Evolutionary conservation across 768 basidiomycete genomes (phyloP), one percentile per base, ranked within the genome.

Genomic region (Collybia sordida): DNA sequence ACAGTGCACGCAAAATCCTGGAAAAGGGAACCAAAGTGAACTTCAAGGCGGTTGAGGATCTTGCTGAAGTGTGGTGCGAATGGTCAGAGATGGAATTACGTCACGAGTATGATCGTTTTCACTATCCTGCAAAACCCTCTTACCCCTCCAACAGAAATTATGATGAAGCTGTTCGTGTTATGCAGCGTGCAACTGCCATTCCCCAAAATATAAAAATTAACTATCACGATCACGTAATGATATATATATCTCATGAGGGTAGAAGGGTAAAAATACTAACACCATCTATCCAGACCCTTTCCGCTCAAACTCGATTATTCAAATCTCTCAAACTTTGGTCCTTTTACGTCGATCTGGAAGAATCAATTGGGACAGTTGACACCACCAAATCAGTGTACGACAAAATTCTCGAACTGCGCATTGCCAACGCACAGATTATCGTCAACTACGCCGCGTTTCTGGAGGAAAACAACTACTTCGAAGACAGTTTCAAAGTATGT

Each of bases 301-400:
- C 93, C 15, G 88, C 88, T 1, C 97, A 98, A 75, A 75, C 82
- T 3, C 85, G 97, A 19, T 72, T 99, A 39, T 98, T 99, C 82
- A 99, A 99, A 64, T 97, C 94, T 0, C 73, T 99, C 50, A 99
- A 99, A 66, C 80, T 99, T 0, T 99, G 97, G 97, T 97, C 95
- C 0, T 98, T 97, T 74, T 98, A 96, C 63, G 89, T 96, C 58
- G 97, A 99, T 62, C 78, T 98, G 15, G 95, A 98, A 66, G 97
- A 99, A 65, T 95, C 94, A 0, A 92, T 98, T 60, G 95, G 96
- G 1, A 86, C 93, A 0, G 88, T 97, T 15, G 93, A 96, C 50
- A 88, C 88, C 0, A 78, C 96, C 1, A 98, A 98, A 67, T 80
- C 79, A 0, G 92, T 95, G 2, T 98, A 98, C 62, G 95, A 99